Evolutionary conservation across 148 eudicot genomes (phyloP), one percentile per base, ranked within the genome.

Genomic region (Rhododendron mucronatum): DNA sequence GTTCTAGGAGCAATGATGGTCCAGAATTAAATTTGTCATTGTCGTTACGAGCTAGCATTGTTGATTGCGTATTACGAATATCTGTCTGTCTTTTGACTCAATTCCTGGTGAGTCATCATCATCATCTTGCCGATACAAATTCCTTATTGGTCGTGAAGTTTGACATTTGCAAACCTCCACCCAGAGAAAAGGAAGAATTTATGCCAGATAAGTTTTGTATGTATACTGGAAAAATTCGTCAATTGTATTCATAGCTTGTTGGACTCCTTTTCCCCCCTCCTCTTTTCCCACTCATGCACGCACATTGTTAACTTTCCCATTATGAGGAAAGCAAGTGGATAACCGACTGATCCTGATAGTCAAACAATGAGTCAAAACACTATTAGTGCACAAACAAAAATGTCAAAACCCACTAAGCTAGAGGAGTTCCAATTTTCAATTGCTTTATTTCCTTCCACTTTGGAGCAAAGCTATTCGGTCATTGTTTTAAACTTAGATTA

Each of bases 301-400:
- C n/a, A 12, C 67, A 35, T 51, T 80, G 71, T 86, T 82, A 20
- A 18, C 1, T 37, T 79, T 21, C 14, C 35, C 13, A 63, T 47
- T 81, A 55, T 11, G 67, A 63, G n/a, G 37, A 30, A 63, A 87
- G 53, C 53, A 59, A 13, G 37, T 83, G 44, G 81, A 79, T 53
- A 35, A 86, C 80, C 75, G 59, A 51, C 63, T 55, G 57, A 85
- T 76, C 71, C n/a, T 23, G 86, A 48, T 88, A 33, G 85, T 85
- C 87, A 88, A 76, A 59, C 50, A 14, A 59, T 63, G 26, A 59
- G 81, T 84, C 69, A 86, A 79, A 80, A 71, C 18, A 4, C 75
- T 80, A 84, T 16, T 80, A 85, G 53, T 45, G 82, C 18, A 39
- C 11, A 73, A 81, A 39, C 39, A 51, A 73, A 33, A 86, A 80